Evolutionary conservation across 441 rosid genomes (phyloP).

Genomic region (Metrosideros polymorpha): DNA sequence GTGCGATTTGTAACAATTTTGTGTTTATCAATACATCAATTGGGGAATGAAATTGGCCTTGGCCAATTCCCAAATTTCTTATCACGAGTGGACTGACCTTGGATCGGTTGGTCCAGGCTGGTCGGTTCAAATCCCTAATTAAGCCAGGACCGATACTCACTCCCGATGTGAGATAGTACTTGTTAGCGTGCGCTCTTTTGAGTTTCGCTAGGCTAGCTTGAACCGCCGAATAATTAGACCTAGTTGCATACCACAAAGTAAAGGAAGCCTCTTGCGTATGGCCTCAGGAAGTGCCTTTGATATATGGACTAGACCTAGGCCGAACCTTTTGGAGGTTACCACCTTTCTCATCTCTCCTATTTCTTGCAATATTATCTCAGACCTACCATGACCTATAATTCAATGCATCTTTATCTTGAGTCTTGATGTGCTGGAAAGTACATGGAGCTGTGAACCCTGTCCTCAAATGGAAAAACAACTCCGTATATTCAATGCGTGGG

Average conservation of each 20-base stretch:
- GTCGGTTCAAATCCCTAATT: neutral
- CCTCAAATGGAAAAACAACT: neutral
- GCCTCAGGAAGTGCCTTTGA: neutral
- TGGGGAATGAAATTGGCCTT: neutral
- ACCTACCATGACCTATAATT: neutral
- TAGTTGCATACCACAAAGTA: neutral
- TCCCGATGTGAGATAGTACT: neutral
- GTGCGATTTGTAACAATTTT: neutral
- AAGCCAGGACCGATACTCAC: fast-evolving
- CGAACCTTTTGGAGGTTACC: no score
- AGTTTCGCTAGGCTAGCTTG: neutral
- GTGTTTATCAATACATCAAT: neutral
- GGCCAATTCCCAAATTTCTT: neutral
- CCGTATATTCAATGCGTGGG: neutral
- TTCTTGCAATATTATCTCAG: neutral
- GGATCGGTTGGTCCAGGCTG: neutral
- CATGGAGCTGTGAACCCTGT: neutral
- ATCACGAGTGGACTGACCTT: neutral
- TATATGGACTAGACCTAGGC: no score
- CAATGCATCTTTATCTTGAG: neutral
- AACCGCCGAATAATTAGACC: neutral
- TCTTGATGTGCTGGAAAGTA: neutral
- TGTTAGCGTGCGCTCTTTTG: neutral
- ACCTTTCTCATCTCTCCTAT: neutral
- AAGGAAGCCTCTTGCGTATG: neutral